Evolutionary conservation across 1,139 yeast genomes (phyloP), one percentile per base, ranked within the genome.

Genomic region (Diutina pseudorugosa): DNA sequence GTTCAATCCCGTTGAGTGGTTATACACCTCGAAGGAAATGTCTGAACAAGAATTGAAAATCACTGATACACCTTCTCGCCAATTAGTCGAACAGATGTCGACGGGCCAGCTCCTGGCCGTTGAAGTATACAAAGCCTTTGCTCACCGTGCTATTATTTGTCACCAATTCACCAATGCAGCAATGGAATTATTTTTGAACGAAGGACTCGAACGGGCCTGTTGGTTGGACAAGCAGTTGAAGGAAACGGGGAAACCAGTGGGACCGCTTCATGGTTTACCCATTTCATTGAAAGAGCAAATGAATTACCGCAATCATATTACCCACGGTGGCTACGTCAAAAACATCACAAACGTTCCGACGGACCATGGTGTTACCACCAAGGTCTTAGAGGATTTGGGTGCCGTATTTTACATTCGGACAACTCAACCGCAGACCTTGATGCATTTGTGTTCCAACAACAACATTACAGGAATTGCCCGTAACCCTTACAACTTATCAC

Each of bases 231-330:
- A 45, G n/a, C 51, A 52, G 41, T 56, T 41, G 33, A 41, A 50
- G 12, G 30, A 53, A 36, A 50, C 50, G 52, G 90, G 91, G 19
- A 77, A 80, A 60, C 68, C 83, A 0, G 65, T 81, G 53, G 94
- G 95, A 48, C 89, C 90, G 7, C 71, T 85, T 55, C 94, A 85
- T 60, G 94, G 94, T 18, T 69, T 85, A 44, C 94, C 94, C n/a
- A 67, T 85, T 42, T 84, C 93, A 1, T 68, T 86, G 55, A 85
- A 85, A 61, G 94, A 85, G 64, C 91, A 85, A 59, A 77, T 82
- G 68, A 74, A 77, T 56, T 80, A 71, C 61, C 73, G 70, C 53
- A 83, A 80, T 21, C 79, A 70, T 58, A 70, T 76, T 59, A 79
- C 87, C 36, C 82, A 80, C 60, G 87, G 82, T 51, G 78, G 84